Percentiles rank a stretch among this genome's conserved stretches.
phyloP scores from a whole-genome alignment of 495 filamentous ascomycete species.

The Lepraria neglecta region DNA sequence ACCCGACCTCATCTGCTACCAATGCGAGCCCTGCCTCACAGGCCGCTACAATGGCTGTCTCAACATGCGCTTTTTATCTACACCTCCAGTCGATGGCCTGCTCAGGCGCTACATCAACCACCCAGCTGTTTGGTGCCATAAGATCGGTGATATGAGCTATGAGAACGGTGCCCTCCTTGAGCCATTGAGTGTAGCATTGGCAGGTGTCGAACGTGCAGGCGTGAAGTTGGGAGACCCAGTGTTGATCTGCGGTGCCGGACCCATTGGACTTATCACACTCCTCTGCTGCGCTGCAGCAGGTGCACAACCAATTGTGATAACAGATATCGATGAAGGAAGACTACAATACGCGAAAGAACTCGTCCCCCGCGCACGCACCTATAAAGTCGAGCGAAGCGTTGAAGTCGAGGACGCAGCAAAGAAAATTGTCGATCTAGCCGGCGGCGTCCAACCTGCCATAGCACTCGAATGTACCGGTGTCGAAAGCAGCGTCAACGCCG shows the following conservation, averaged over 20 bases:
- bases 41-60: constrained; percentile 82
- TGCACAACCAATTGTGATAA: constrained; percentile 62
- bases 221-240: constrained; percentile 65
- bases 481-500: constrained; percentile 66
- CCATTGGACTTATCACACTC: constrained; percentile 72
- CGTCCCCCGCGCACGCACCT: constrained; percentile 55
- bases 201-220: constrained; percentile 62
- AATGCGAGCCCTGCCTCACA: constrained; percentile 62
- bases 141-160: constrained; percentile 58
- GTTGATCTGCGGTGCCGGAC: constrained; percentile 80
- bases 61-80: constrained; percentile 78
- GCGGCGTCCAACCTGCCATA: constrained; percentile 56
- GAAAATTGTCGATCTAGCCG: constrained; percentile 49
- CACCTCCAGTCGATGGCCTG: constrained; percentile 69
- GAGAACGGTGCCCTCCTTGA: constrained; percentile 85
- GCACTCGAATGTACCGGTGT: constrained; percentile 83
- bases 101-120: constrained; percentile 70
- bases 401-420: constrained; percentile 52
- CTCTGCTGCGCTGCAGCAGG: constrained; percentile 74
- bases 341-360: constrained; percentile 64
- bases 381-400: constrained; percentile 51
- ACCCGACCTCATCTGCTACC: constrained; percentile 75
- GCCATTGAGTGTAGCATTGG: constrained; percentile 77
- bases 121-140: constrained; percentile 77
- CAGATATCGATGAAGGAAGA: constrained; percentile 67